These are phyloP conservation scores for Phaseolus coccineus DNA, from an alignment of 331 rosid genomes.

Conservation along the genomic window DNA sequence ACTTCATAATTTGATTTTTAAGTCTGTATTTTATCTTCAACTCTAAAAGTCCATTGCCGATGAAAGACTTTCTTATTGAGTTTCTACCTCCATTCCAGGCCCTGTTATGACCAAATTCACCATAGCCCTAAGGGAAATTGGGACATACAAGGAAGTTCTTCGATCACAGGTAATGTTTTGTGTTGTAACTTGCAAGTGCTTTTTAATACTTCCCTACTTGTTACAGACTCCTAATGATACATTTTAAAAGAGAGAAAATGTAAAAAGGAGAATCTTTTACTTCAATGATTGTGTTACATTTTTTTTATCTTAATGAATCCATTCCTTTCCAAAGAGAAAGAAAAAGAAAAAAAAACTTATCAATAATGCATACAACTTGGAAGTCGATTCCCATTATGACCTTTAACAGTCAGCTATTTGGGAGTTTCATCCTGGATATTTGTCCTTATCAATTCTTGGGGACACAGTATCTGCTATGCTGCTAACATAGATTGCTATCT, in stretches of 20 bases:
- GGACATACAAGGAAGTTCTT: conserved; percentile 99
- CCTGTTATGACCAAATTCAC: conserved; percentile 99
- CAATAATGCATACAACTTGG: conserved; percentile 2
- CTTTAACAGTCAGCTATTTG: conserved; percentile 30
- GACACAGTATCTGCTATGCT: conserved; percentile 29
- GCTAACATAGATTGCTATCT: conserved; percentile 48
- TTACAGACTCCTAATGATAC: conserved; percentile 33
- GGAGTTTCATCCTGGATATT: conserved; percentile 22
- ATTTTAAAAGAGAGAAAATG: conserved; percentile 10
- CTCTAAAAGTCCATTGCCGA: conserved; percentile 28
- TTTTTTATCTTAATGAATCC: neutral
- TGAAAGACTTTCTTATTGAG: conserved; percentile 43
- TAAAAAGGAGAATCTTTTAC: neutral
- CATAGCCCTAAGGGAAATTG: conserved; percentile 96
- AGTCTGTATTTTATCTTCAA: conserved; percentile 30
- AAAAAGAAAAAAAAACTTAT: neutral
- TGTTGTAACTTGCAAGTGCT: conserved; percentile 33
- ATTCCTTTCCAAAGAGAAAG: neutral
- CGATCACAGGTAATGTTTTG: conserved; percentile 85
- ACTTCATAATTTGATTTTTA: conserved; percentile 29
- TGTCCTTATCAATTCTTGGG: conserved; percentile 22
- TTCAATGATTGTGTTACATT: neutral
- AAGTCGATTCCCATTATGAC: conserved; percentile 10
- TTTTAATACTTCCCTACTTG: conserved; percentile 20
- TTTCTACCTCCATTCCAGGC: conserved; percentile 58